Conservation (phyloP, 2,329 filamentous ascomycete genomes). For the Setomelanomma holmii region DNA sequence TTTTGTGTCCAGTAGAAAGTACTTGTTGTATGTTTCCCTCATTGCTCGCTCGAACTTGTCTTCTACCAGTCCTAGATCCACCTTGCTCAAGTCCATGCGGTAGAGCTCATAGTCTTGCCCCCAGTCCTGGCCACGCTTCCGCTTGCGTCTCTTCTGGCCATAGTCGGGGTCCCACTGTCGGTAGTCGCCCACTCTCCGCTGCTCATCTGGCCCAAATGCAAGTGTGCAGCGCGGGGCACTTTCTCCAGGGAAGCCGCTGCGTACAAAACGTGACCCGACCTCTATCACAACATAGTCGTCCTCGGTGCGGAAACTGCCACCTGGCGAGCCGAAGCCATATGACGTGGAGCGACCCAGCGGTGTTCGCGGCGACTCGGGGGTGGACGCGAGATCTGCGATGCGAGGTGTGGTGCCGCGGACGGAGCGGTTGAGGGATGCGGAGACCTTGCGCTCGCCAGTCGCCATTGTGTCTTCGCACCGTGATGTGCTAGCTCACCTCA, state of each 20-base stretch:
- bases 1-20: conserved; percentile 73
- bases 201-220: conserved; percentile 76
- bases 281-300: conserved; percentile 91
- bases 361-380: conserved; percentile 45
- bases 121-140: conserved; percentile 63
- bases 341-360: conserved; percentile 66
- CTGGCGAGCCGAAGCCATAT: conserved; percentile 65
- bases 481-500: not conserved
- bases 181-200: conserved; percentile 82
- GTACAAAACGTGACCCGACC: conserved; percentile 78
- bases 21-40: conserved; percentile 82
- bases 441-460: conserved; percentile 41
- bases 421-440: conserved; percentile 36
- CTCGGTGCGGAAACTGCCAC: conserved; percentile 62
- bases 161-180: conserved; percentile 69
- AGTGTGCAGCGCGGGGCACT: conserved; percentile 73
- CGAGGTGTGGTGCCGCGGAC: conserved; percentile 42
- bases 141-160: conserved; percentile 57
- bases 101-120: conserved; percentile 76
- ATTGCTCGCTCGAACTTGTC: conserved; percentile 87
- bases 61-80: conserved; percentile 80
- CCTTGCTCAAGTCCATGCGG: conserved; percentile 72
- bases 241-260: conserved; percentile 87
- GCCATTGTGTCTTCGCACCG: conserved; percentile 17
- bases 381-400: conserved; percentile 45